Base-by-base conservation (phyloP, 306 rosid genomes). In the Abrus precatorius region DNA sequence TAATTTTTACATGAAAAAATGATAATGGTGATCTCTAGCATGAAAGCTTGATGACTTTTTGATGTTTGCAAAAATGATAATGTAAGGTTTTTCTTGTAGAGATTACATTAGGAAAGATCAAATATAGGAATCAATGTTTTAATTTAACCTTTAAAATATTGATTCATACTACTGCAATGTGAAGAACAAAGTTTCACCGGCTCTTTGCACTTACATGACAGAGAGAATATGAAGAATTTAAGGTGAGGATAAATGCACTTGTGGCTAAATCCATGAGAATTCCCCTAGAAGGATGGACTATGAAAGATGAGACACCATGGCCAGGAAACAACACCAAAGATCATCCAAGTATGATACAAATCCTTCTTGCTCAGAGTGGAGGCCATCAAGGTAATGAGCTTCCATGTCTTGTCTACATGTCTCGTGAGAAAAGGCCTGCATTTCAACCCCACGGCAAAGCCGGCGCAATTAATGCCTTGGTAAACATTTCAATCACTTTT, bases 251-350 rank as follows among this genome's bases (percentile, higher is more conserved):
- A 68, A 95, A 95, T 85, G 92, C 97, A 69, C 97, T 90, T 50
- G 99, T 93, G 78, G 99, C 98, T 9, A 95, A 93, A 79, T 88
- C 93, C 71, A 27, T 78, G 79, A 90, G 96, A 79, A 85, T 88
- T 85, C 98, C 99, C 9, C 64, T 84, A 29, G 99, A 91, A 86
- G 99, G 99, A 67, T 95, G 99, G 99, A 93, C 91, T 36, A 89
- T 95, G 99, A 91, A 93, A 89, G 99, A 95, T 79, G 99, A 95
- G 80, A 95, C 98, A 54, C 97, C 99, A 72, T 95, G 99, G 99
- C 99, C 99, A 0, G 99, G 99, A 71, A 95, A 95, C 92, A 95
- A 95, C 74, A 74, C 93, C 49, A 91, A 84, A 74, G 99, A 95
- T 84, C 99, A 95, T 77, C 99, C 98, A 9, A 91, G 97, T 66